Evolutionary conservation across 2,329 filamentous ascomycete genomes (phyloP).

Genomic region (Botrytis fabae): DNA sequence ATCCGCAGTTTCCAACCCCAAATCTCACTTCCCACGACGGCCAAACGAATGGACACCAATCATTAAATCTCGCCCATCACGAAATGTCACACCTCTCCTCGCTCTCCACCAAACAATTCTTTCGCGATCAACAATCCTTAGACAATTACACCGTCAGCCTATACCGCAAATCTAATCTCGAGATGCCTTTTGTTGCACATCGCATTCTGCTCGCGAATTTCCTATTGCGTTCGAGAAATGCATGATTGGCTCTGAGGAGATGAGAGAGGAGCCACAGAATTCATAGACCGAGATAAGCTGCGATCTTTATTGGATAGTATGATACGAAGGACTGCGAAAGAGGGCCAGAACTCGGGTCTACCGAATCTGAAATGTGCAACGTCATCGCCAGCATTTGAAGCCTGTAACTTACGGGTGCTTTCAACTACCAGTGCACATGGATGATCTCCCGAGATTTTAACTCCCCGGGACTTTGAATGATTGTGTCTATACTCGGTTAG

Average conservation of each 20-base stretch:
- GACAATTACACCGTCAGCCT: background rate
- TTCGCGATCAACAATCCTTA: background rate
- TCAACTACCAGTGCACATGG: background rate
- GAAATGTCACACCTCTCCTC: background rate
- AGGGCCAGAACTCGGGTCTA: too few relatives aligned
- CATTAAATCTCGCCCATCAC: background rate
- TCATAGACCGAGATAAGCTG: background rate
- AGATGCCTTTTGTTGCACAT: constrained; percentile 4
- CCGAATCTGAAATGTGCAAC: background rate
- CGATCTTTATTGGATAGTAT: too few relatives aligned
- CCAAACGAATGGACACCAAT: background rate
- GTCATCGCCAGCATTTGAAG: background rate
- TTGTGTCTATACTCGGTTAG: too few relatives aligned
- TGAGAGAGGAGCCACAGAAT: background rate
- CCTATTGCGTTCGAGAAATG: background rate
- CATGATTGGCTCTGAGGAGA: background rate
- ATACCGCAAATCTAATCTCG: background rate
- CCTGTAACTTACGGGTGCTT: background rate
- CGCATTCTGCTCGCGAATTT: constrained; percentile 9
- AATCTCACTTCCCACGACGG: background rate
- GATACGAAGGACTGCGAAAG: background rate
- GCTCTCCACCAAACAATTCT: background rate
- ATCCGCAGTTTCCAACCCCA: background rate
- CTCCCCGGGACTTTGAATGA: background rate
- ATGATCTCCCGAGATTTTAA: background rate